A percentile compares a stretch with the other conserved stretches of the same genome.
Evolutionary conservation across 2,329 filamentous ascomycete species (phyloP).

Genomic region (Beauveria asiatica): DNA sequence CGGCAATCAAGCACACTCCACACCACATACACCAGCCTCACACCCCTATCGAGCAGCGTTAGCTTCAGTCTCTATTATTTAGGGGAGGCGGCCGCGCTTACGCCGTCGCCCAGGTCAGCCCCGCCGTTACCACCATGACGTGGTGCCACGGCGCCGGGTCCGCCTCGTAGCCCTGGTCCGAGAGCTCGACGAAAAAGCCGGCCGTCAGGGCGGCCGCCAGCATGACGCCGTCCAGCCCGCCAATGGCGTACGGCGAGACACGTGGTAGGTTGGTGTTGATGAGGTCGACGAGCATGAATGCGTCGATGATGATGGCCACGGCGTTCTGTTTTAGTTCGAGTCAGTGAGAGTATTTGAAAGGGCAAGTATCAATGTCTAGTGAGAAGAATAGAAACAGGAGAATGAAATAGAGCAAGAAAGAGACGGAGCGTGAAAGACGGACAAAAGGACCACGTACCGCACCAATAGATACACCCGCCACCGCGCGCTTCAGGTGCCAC

Average conservation of each 20-base stretch:
- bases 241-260: slow-evolving; percentile 4
- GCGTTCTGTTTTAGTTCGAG: neutral
- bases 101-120: slow-evolving; percentile 7
- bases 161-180: neutral
- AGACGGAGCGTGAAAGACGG: no score
- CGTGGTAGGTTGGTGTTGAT: slow-evolving; percentile 8
- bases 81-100: neutral
- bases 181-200: slow-evolving; percentile 5
- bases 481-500: slow-evolving; percentile 1
- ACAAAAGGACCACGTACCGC: neutral
- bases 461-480: slow-evolving; percentile 4
- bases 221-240: slow-evolving; percentile 9
- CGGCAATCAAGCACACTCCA: slow-evolving; percentile 5
- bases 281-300: slow-evolving; percentile 7
- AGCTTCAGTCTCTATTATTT: neutral
- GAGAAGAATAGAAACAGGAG: neutral
- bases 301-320: slow-evolving; percentile 9
- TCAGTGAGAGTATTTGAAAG: neutral
- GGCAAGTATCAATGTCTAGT: no score
- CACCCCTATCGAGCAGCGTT: neutral
- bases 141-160: slow-evolving; percentile 5
- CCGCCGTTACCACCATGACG: slow-evolving; percentile 7
- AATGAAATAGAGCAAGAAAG: neutral
- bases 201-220: slow-evolving; percentile 7
- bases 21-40: neutral